Base-by-base conservation (phyloP, 108 stramenopile genomes). In the Epipyxis sp. region DNA sequence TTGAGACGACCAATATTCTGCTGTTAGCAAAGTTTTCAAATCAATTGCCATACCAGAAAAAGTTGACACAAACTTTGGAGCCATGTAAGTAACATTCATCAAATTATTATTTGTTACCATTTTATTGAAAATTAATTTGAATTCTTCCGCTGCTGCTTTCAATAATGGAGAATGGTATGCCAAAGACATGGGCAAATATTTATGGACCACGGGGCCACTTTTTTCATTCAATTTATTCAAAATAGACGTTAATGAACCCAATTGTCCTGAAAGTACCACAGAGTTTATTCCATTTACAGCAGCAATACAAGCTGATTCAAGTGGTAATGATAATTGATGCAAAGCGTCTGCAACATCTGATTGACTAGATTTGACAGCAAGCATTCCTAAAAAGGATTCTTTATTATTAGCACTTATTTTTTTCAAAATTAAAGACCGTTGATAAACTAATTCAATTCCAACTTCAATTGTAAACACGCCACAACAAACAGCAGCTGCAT, bases 91-190 rank as follows among this genome's bases (percentile, higher is more conserved):
- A n/a, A n/a, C n/a, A n/a, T n/a, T n/a, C n/a, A n/a, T n/a, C n/a
- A n/a, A n/a, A n/a, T n/a, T n/a, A n/a, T n/a, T n/a, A n/a, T n/a
- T n/a, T n/a, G n/a, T n/a, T n/a, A n/a, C n/a, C n/a, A n/a, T n/a
- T 43, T 72, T 78, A 30, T 78, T 72, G 0, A 79, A 81, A 2
- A 76, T 82, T 1, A 16, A 39, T 20, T 40, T 74, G 27, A 82
- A 72, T 32, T n/a, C 82, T 13, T 71, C 37, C 10, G 81, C 82
- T 37, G 81, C 82, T 0, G 6, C 40, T 34, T 81, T 76, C 81
- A 83, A 82, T 69, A 82, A 39, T n/a, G 83, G 83, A 1, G 78
- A 79, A 59, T 83, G 81, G 69, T 82, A 83, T 0, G 83, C 83
- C 27, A 79, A 82, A 10, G 77, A 78, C 27, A 80, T 77, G 0